These are phyloP conservation scores for Pseudogymnoascus sp. DNA, from an alignment of 2,329 filamentous ascomycete genomes.

Conservation along the genomic window DNA sequence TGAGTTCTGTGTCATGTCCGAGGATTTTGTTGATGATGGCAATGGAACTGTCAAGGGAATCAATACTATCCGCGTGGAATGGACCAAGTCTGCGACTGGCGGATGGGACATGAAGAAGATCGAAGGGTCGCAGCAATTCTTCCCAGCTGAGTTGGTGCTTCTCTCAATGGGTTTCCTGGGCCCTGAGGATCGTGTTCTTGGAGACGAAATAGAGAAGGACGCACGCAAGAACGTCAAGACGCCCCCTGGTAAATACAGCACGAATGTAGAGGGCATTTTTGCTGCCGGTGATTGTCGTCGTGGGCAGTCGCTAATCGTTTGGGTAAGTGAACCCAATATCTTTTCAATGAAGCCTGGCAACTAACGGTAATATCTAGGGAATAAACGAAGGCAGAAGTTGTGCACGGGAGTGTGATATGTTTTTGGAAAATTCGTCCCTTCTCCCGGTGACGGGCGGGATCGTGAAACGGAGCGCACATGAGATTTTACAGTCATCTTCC, in stretches of 20 bases:
- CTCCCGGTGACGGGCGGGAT: conserved; percentile 91
- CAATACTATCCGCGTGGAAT: conserved; percentile 91
- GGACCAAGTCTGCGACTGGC: conserved; percentile 81
- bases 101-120: conserved; percentile 99
- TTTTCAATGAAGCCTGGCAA: background rate
- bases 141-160: conserved; percentile 89
- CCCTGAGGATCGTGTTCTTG: conserved; percentile 80
- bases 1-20: conserved; percentile 97
- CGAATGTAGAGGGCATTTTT: conserved; percentile 82
- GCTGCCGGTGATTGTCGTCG: conserved; percentile 92
- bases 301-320: conserved; percentile 92
- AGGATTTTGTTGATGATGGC: conserved; percentile 89
- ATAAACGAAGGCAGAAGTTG: conserved; percentile 96
- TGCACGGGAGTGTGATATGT: conserved; percentile 85
- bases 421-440: conserved; percentile 69
- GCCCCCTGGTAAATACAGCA: conserved; percentile 75
- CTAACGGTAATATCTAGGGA: conserved; percentile 52
- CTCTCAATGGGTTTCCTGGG: conserved; percentile 97
- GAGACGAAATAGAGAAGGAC: conserved; percentile 85
- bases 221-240: conserved; percentile 95
- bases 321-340: conserved; percentile 43
- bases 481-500: conserved; percentile 46
- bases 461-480: conserved; percentile 71
- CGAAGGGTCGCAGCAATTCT: conserved; percentile 88
- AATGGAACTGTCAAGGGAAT: conserved; percentile 86